phyloP scores from a whole-genome alignment of 148 eudicot species.

The Hydrangea macrophylla region DNA sequence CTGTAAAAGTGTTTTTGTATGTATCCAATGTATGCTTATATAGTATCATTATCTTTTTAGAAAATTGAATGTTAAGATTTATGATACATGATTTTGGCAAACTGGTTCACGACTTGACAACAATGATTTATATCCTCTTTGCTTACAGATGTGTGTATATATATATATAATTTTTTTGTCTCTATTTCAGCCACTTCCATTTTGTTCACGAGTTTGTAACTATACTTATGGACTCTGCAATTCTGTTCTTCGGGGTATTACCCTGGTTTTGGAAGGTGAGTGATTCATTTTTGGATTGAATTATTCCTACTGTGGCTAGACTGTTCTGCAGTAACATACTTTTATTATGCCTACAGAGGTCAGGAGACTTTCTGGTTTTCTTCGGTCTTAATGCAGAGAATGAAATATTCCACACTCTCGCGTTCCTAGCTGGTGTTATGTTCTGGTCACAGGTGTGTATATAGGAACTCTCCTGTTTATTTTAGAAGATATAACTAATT shows the following conservation, averaged over 20 bases:
- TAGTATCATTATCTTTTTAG: too few relatives aligned
- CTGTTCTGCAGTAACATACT: conserved; percentile 1
- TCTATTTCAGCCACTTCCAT: conserved; percentile 73
- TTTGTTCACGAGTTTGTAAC: conserved; percentile 86
- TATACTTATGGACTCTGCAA: conserved; percentile 82
- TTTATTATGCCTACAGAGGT: conserved; percentile 42
- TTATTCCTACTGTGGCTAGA: conserved; percentile 3
- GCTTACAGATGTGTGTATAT: too few relatives aligned
- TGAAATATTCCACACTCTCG: conserved; percentile 87
- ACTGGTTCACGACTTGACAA: too few relatives aligned
- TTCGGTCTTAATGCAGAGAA: conserved; percentile 71
- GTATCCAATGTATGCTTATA: too few relatives aligned
- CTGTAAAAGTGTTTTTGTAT: too few relatives aligned
- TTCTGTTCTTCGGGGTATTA: conserved; percentile 67
- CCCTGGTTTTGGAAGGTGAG: conserved; percentile 98
- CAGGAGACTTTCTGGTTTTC: conserved; percentile 55
- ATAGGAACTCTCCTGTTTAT: background rate
- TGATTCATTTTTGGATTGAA: conserved; percentile 8
- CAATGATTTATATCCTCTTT: too few relatives aligned
- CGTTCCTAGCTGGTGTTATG: conserved; percentile 91
- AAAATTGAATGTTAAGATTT: too few relatives aligned
- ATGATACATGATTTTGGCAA: too few relatives aligned
- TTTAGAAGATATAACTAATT: conserved; percentile 7
- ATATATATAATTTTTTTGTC: conserved; percentile 1
- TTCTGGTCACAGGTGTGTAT: conserved; percentile 95